Percentiles rank a stretch among this genome's conserved stretches.
phyloP scores from a whole-genome alignment of 495 filamentous ascomycete genomes.

The Entonaema liquescens region DNA sequence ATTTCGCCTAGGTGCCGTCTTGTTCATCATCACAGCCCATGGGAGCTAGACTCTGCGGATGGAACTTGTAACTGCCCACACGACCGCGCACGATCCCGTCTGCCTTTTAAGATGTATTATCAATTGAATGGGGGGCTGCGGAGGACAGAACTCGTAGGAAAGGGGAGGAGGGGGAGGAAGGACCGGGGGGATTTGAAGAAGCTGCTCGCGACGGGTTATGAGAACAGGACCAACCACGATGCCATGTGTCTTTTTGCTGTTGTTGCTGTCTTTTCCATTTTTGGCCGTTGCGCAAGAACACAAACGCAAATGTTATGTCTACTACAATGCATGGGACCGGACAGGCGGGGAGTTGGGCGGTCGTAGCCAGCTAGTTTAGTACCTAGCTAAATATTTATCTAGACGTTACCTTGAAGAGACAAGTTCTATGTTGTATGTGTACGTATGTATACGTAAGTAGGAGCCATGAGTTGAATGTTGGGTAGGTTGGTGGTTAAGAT shows the following conservation, averaged over 20 bases:
- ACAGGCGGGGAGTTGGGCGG: constrained; percentile 9
- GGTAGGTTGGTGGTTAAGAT: too few relatives aligned
- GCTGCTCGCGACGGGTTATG: constrained; percentile 34
- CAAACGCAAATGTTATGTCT: constrained; percentile 15
- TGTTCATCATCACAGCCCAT: constrained; percentile 9
- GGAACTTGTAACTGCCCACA: background rate
- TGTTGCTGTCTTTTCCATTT: constrained; percentile 5
- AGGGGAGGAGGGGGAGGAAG: background rate
- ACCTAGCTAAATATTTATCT: background rate
- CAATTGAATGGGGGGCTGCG: background rate
- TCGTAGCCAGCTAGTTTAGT: background rate
- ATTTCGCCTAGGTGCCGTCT: constrained; percentile 5
- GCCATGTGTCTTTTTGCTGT: constrained; percentile 20
- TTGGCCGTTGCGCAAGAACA: background rate
- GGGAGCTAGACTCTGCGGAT: constrained; percentile 12
- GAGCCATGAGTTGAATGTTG: too few relatives aligned
- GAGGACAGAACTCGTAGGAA: background rate
- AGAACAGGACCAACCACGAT: constrained; percentile 33
- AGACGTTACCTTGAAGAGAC: background rate
- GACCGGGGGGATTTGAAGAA: constrained; percentile 24
- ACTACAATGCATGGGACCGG: constrained; percentile 31
- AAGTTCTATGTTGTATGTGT: background rate
- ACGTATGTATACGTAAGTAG: background rate
- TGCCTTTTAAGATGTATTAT: background rate
- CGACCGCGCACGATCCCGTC: background rate